Evolutionary conservation across 192 early-diverging fungal species (phyloP), one percentile per base, ranked within the genome.

Genomic region (Podila epigama): DNA sequence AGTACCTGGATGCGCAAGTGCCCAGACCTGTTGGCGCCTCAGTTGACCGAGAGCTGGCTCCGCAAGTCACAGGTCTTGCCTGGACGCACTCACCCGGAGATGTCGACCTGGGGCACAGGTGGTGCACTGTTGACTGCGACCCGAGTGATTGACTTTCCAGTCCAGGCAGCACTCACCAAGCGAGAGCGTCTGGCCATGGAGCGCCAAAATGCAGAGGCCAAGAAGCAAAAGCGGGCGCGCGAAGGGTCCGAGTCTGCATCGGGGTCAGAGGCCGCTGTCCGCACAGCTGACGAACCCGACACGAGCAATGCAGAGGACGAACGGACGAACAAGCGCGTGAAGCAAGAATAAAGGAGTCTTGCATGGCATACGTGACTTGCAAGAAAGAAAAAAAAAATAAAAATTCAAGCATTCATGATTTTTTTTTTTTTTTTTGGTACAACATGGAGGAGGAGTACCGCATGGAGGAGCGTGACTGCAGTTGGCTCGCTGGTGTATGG

Each of bases 31-130:
- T 68, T 97, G 53, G 94, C 95, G 44, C 89, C 93, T 13, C 92
- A 95, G 69, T 61, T 99, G 22, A 92, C 91, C 2, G 97, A 99
- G 68, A 93, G 92, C 69, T 96, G 92, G 92, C 81, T 97, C 54
- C 86, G 98, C 29, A 91, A 96, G 69, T 94, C 92, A 61, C 93
- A 94, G 66, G 88, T 94, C 3, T 83, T 94, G 50, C 92, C 92
- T 15, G 89, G 86, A 31, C 89, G 93, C 58, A 93, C 90, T 7
- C 93, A 93, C 60, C 93, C 93, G 7, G 58, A 85, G 48, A 95
- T 95, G 93, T 91, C 71, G 56, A 93, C 83, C 41, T 89, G 84
- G 63, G 89, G 90, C 28, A 86, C 89, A 32, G 92, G 92, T 31
- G 93, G 93, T 0, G 89, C 84, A 34, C 58, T 95, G 20, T 69